Percentiles rank a stretch among this genome's conserved stretches.
These are phyloP conservation scores for Lepidium sativum DNA, from an alignment of 345 rosid genomes.

Conservation along the genomic window DNA sequence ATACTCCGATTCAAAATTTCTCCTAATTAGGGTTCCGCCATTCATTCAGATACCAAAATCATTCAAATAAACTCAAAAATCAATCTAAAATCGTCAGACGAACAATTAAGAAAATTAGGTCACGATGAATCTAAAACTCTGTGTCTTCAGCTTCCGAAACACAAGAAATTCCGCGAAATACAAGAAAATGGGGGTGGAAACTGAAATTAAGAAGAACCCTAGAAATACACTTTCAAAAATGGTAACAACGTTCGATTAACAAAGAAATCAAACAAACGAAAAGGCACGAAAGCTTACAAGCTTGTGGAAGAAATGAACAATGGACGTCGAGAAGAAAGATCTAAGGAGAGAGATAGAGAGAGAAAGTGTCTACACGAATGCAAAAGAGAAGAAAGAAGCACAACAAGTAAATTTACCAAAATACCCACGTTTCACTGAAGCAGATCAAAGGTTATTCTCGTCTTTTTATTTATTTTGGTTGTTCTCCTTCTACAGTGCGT, in stretches of 20 bases:
- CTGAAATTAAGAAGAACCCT: neutral
- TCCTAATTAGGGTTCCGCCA: neutral
- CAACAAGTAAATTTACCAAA: neutral
- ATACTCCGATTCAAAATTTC: neutral
- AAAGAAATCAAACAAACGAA: neutral
- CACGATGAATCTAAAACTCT: neutral
- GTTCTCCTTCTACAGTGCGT: neutral
- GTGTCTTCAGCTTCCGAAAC: neutral
- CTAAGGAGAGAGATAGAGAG: neutral
- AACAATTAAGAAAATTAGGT: neutral
- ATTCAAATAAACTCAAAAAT: neutral
- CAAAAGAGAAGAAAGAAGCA: neutral
- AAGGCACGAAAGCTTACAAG: constrained; percentile 22
- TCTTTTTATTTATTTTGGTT: neutral
- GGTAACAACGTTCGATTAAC: neutral
- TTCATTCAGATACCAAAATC: neutral
- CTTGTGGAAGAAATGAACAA: neutral
- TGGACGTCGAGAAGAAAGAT: neutral
- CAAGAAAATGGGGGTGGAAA: neutral
- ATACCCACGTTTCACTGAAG: neutral
- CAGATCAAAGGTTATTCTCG: neutral
- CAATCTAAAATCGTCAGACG: neutral
- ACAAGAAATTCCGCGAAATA: neutral
- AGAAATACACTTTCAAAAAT: neutral
- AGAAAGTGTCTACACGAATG: neutral